A percentile compares a stretch with the other conserved stretches of the same genome.
Conservation (phyloP, 2,329 filamentous ascomycete genomes). For the Cordyceps fumosorosea region DNA sequence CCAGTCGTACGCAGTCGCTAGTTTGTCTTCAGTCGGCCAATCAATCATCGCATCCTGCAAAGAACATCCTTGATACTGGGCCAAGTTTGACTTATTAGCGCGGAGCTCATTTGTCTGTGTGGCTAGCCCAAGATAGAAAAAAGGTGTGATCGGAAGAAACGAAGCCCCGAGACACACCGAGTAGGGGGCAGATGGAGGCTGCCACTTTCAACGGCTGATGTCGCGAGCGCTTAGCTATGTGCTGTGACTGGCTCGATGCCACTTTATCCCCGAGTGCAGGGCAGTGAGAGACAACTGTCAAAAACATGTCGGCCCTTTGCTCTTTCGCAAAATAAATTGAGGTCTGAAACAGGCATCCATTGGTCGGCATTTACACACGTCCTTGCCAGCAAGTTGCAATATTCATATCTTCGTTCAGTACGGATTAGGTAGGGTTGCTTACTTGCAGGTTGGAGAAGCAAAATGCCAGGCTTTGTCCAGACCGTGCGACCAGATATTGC, state of each 20-base stretch:
- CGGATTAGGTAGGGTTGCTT: too few relatives aligned
- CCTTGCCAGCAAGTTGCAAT: not conserved
- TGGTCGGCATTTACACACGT: not conserved
- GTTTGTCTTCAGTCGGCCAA: not conserved
- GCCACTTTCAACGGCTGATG: not conserved
- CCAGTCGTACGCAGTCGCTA: not conserved
- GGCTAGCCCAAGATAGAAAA: not conserved
- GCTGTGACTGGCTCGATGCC: not conserved
- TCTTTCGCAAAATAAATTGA: not conserved
- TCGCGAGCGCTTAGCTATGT: not conserved
- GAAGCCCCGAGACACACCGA: conserved; percentile 1
- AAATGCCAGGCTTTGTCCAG: not conserved
- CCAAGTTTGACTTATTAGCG: not conserved
- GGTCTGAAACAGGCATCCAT: not conserved
- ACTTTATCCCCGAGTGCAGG: not conserved
- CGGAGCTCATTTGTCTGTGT: conserved; percentile 1
- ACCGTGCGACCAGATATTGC: conserved; percentile 2
- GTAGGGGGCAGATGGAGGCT: not conserved
- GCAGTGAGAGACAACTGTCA: not conserved
- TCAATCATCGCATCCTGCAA: not conserved
- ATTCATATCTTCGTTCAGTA: not conserved
- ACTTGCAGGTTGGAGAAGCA: not conserved
- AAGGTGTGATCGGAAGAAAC: not conserved
- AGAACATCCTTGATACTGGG: not conserved
- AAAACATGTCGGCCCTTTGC: not conserved